Conservation (phyloP, 78 protist species). For the Capsaspora owczarzaki region DNA sequence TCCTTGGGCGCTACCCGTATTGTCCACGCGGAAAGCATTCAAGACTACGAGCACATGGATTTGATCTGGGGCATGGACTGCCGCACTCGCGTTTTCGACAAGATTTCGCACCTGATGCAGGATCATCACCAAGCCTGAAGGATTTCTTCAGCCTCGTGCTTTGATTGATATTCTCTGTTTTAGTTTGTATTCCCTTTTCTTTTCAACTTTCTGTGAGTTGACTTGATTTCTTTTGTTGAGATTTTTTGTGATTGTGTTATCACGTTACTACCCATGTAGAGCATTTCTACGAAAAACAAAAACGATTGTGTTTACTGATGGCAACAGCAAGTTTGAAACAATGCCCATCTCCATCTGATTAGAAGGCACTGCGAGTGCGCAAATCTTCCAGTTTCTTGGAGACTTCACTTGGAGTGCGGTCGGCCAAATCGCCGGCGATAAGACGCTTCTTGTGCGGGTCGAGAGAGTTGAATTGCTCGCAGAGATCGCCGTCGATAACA, state of each 20-base stretch:
- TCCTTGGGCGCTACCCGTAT: not conserved
- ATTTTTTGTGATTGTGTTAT: no score
- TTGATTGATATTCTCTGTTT: no score
- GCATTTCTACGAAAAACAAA: no score
- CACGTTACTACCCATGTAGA: no score
- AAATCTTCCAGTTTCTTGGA: conserved; percentile 81
- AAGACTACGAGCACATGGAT: not conserved
- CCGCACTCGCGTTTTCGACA: not conserved
- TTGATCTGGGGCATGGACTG: not conserved
- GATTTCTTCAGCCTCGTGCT: no score
- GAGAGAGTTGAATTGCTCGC: conserved; percentile 63
- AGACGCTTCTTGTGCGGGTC: conserved; percentile 34
- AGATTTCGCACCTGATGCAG: no score
- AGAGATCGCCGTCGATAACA: conserved; percentile 88
- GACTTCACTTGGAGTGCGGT: conserved; percentile 71
- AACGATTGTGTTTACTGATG: no score
- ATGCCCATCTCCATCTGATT: no score
- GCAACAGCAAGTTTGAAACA: no score
- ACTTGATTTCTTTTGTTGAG: no score
- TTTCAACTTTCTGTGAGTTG: no score
- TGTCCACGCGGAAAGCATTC: not conserved
- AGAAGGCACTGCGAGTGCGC: conserved; percentile 17
- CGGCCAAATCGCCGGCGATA: conserved; percentile 77
- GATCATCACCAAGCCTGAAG: not conserved
- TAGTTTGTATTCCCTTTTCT: no score